Conservation (phyloP, 768 basidiomycete genomes). For the Boletus sp. region DNA sequence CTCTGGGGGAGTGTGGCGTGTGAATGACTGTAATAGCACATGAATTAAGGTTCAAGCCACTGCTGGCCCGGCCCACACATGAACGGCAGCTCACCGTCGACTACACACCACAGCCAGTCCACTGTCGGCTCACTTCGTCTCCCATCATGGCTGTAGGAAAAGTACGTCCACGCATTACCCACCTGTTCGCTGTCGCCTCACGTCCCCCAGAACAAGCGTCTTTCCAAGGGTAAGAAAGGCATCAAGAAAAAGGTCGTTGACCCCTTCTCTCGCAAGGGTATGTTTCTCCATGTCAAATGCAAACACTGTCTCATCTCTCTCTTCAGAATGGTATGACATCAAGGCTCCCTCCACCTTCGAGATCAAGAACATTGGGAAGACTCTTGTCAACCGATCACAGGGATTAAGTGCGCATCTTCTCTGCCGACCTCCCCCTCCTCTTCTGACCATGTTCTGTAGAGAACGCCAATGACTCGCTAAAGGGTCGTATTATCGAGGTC, state of each 20-base stretch:
- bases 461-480: constrained; percentile 98
- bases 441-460: constrained; percentile 46
- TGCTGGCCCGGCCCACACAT: constrained; percentile 13
- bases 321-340: constrained; percentile 97
- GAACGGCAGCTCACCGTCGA: constrained; percentile 14
- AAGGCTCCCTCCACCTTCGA: constrained; percentile 99
- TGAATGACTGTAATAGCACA: constrained; percentile 39
- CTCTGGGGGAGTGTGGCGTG: constrained; percentile 36
- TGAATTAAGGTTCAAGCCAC: constrained; percentile 65
- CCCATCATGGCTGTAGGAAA: constrained; percentile 86
- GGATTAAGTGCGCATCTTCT: constrained; percentile 82
- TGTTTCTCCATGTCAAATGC: constrained; percentile 9
- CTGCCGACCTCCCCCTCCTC: background rate
- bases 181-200: background rate
- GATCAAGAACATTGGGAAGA: constrained; percentile 95
- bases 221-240: constrained; percentile 98
- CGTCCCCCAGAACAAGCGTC: constrained; percentile 82
- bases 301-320: background rate
- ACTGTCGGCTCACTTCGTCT: constrained; percentile 42
- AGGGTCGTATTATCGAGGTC: constrained; percentile 94
- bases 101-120: constrained; percentile 44
- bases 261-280: constrained; percentile 99
- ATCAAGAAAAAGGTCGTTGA: constrained; percentile 99
- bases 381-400: constrained; percentile 95
- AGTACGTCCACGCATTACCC: constrained; percentile 41